Base-by-base conservation (phyloP, 2,329 filamentous ascomycete genomes). In the Immersiporthe knoxdaviesiana region DNA sequence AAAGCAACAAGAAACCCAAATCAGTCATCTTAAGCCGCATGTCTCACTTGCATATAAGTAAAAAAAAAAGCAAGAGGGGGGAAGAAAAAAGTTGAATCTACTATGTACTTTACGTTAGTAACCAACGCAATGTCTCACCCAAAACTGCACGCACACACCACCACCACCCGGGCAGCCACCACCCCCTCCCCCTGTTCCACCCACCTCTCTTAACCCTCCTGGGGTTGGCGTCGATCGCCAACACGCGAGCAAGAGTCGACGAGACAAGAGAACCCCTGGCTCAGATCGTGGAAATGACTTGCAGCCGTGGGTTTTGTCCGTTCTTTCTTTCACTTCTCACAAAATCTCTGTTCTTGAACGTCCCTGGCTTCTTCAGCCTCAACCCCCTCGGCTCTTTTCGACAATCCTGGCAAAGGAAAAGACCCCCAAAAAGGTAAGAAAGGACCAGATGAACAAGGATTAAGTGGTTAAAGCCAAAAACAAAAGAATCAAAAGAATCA, bases 311-410 rank as follows among this genome's bases (percentile, higher is more conserved):
- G 6, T 12, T 39, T 39, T 39, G 6, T 35, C 35, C 35, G 35
- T 21, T 32, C 35, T n/a, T 37, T 58, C 32, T 35, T 32, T 60
- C 58, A 60, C 3, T 37, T 60, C 18, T 60, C 58, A 60, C 58
- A 60, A 60, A 47, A 10, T 47, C 35, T 35, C 8, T 35, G n/a
- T 35, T 39, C 32, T 37, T 37, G 58, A 60, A 37, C 58, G 24
- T 37, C 35, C 8, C 58, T 60, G 14, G 1, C 16, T 21, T 32
- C n/a, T 32, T 32, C 58, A 37, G 21, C 58, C 58, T 58, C 24
- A 32, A 4, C 24, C 24, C 54, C 30, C 30, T n/a, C 30, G 54
- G 54, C 30, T 32, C 44, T n/a, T 47, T 47, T 47, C 18, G 8
- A 47, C 21, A 2, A 47, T 47, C 44, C 44, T 10, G 18, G 44